These are phyloP conservation scores for Ceratobasidium sp. DNA, from an alignment of 1,284 basidiomycete species.

Conservation along the genomic window DNA sequence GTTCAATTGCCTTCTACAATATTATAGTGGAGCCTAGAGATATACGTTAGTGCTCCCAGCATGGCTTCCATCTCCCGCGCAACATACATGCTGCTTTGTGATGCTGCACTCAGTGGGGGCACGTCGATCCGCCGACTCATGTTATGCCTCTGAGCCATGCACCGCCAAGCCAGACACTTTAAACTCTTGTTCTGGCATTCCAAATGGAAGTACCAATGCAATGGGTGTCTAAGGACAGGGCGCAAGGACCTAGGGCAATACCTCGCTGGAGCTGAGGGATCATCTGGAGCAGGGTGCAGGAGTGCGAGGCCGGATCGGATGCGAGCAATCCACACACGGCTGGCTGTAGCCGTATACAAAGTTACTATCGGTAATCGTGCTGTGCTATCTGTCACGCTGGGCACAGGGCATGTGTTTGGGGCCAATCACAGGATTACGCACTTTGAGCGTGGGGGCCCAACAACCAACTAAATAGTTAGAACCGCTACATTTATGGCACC, in stretches of 20 bases:
- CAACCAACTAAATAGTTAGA: not conserved
- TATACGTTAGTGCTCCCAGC: not conserved
- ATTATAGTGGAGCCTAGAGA: not conserved
- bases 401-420: slow-evolving; percentile 17
- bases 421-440: slow-evolving; percentile 2
- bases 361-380: not conserved
- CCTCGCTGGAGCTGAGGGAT: not conserved
- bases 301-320: not conserved
- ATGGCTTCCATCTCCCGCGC: not conserved
- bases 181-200: no score
- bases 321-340: not conserved
- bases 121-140: no score
- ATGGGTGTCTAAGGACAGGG: not conserved
- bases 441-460: not conserved
- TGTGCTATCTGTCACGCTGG: not conserved
- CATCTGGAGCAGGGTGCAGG: not conserved
- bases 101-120: not conserved
- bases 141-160: no score
- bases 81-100: not conserved
- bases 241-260: not conserved
- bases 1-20: not conserved
- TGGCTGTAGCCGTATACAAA: not conserved
- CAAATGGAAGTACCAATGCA: no score
- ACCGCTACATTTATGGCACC: not conserved
- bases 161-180: no score